phyloP scores from a whole-genome alignment of 176 grass and related monocot species.

The Bonia amplexicaulis region DNA sequence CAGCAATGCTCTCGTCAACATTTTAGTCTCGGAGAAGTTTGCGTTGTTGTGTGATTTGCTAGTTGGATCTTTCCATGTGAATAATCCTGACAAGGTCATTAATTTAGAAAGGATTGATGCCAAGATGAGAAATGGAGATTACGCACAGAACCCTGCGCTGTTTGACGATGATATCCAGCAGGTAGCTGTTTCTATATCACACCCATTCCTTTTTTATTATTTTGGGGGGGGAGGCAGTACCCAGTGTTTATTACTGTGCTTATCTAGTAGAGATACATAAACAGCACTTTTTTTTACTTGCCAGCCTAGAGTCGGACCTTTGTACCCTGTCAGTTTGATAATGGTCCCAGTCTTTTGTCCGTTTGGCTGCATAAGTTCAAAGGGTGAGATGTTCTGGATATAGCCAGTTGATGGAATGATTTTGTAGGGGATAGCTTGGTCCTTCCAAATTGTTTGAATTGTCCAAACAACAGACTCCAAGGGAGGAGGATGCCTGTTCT shows the following conservation, averaged over 20 bases:
- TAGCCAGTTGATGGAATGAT: background rate
- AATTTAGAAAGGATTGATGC: conserved; percentile 62
- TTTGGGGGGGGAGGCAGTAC: background rate
- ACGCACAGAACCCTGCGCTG: conserved; percentile 46
- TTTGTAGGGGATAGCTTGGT: background rate
- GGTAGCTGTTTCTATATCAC: conserved; percentile 48
- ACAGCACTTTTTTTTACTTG: background rate
- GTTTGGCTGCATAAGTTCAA: background rate
- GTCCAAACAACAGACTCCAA: background rate
- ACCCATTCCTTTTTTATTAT: background rate
- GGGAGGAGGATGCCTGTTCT: background rate
- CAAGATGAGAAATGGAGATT: conserved; percentile 76
- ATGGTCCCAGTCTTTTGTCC: background rate
- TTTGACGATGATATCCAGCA: conserved; percentile 72
- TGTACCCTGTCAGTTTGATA: background rate
- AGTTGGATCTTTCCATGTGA: conserved; percentile 53
- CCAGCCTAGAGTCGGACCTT: background rate
- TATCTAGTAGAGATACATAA: background rate
- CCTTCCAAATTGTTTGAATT: background rate
- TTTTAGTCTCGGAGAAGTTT: conserved; percentile 82
- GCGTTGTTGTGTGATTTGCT: conserved; percentile 73
- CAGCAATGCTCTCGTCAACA: conserved; percentile 59
- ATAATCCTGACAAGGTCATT: conserved; percentile 43
- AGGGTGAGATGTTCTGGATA: background rate
- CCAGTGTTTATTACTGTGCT: background rate